Evolutionary conservation across 306 rosid genomes (phyloP).

Genomic region (Citrullus colocynthis): DNA sequence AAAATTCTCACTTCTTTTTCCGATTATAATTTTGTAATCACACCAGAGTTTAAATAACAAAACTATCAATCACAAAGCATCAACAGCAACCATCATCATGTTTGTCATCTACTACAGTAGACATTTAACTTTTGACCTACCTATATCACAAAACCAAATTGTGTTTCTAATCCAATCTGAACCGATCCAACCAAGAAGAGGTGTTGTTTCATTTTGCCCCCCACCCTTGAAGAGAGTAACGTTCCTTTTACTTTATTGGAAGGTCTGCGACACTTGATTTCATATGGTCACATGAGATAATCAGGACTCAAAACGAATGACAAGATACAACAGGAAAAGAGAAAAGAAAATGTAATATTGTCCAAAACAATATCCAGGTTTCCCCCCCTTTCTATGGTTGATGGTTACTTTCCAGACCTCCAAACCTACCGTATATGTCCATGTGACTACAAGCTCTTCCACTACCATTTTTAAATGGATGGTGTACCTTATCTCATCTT

Average conservation of each 20-base stretch:
- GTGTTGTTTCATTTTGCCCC: background rate
- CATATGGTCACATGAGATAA: conserved; percentile 1
- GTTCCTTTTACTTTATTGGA: background rate
- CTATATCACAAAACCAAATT: conserved; percentile 9
- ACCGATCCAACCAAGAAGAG: background rate
- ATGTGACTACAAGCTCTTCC: conserved; percentile 3
- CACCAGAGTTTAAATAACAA: background rate
- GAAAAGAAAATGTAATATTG: background rate
- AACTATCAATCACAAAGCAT: background rate
- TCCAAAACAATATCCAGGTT: background rate
- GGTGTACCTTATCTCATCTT: background rate
- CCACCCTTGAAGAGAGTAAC: background rate
- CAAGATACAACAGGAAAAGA: background rate
- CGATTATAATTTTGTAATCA: background rate
- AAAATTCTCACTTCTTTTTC: background rate
- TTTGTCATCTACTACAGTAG: background rate
- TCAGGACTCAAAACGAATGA: background rate
- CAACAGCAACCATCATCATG: background rate
- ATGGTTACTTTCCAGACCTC: background rate
- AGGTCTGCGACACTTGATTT: background rate
- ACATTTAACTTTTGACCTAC: background rate
- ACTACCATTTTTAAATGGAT: background rate
- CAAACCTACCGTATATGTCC: background rate
- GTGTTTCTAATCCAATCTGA: background rate
- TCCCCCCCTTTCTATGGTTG: background rate